Evolutionary conservation across 768 basidiomycete genomes (phyloP).

Genomic region (Tephrocybe sp.): DNA sequence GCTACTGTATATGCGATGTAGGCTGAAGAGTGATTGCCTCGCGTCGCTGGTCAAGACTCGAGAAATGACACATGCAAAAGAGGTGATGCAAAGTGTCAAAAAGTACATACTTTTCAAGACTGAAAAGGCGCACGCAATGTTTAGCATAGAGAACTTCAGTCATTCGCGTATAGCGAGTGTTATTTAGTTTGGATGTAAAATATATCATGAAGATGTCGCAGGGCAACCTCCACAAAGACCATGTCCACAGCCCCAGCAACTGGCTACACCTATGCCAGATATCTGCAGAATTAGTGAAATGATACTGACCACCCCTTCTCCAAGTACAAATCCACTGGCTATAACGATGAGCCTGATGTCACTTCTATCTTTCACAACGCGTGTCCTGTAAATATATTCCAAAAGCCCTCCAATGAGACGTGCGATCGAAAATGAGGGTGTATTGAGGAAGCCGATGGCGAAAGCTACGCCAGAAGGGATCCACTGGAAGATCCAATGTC

Average conservation of each 20-base stretch:
- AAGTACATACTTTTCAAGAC: too few relatives aligned
- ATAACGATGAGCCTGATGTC: slow-evolving; percentile 82
- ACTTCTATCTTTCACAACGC: slow-evolving; percentile 47
- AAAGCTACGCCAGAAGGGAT: slow-evolving; percentile 94
- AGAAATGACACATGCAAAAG: too few relatives aligned
- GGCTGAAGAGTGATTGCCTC: too few relatives aligned
- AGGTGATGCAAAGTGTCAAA: too few relatives aligned
- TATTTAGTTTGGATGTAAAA: slow-evolving; percentile 1
- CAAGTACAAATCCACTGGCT: slow-evolving; percentile 94
- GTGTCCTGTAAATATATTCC: slow-evolving; percentile 67
- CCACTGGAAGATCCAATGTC: slow-evolving; percentile 63
- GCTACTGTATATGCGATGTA: too few relatives aligned
- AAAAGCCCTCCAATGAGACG: slow-evolving; percentile 85
- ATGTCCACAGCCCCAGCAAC: slow-evolving; percentile 86
- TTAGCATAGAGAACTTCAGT: too few relatives aligned
- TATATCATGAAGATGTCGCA: slow-evolving; percentile 19
- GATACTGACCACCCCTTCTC: slow-evolving; percentile 90
- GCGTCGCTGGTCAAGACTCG: too few relatives aligned
- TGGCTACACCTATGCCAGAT: slow-evolving; percentile 69
- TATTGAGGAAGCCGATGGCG: slow-evolving; percentile 94
- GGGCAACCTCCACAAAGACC: slow-evolving; percentile 74
- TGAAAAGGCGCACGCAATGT: too few relatives aligned
- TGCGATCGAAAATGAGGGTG: slow-evolving; percentile 91
- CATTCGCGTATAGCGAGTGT: slow-evolving; percentile 3
- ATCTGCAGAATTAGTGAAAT: slow-evolving; percentile 74